Evolutionary conservation across 805 yeast species (phyloP), one percentile per base, ranked within the genome.

Genomic region (Candida arabinofermentans): DNA sequence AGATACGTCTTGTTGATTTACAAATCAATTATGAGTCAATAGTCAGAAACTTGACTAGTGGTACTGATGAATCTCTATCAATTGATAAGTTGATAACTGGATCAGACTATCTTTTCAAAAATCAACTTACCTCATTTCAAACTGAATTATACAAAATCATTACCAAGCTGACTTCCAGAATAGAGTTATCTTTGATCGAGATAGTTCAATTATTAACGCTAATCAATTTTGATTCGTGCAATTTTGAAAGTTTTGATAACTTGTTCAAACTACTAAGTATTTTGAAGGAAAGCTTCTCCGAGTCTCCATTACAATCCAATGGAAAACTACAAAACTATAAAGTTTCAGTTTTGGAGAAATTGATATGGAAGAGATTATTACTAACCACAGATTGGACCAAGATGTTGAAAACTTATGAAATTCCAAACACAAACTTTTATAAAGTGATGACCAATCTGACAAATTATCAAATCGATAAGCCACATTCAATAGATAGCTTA

Each of bases 301-400:
- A 29, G 23, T 36, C 51, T 22, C 26, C 21, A 4, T 16, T 29
- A 27, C 32, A 27, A 18, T 17, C 29, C 6, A 19, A 12, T 8
- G 26, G 19, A 10, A 34, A n/a, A 14, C 21, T 29, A 8, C 8
- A 13, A 9, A 26, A 23, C 31, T 29, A 31, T 27, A 36, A 34
- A 22, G 8, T 50, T 6, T 45, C 36, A 3, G 23, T 55, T 10
- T 36, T 54, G 14, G 67, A 63, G 34, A 59, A 62, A 8, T 48
- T 69, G 8, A 61, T 81, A 0, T 84, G 90, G 88, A 69, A 75
- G 48, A 66, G 89, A 47, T 66, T 83, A 35, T 60, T 85, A 18
- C 61, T 66, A 36, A 59, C 51, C 46, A 84, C 82, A 48, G 69
- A 76, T 47, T 78, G 86, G 83, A 46, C 56, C 6, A 54, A 59